Percentiles rank a stretch among this genome's conserved stretches.
Evolutionary conservation across 1,139 yeast species (phyloP).

Genomic region (Scheffersomyces segobiensis): DNA sequence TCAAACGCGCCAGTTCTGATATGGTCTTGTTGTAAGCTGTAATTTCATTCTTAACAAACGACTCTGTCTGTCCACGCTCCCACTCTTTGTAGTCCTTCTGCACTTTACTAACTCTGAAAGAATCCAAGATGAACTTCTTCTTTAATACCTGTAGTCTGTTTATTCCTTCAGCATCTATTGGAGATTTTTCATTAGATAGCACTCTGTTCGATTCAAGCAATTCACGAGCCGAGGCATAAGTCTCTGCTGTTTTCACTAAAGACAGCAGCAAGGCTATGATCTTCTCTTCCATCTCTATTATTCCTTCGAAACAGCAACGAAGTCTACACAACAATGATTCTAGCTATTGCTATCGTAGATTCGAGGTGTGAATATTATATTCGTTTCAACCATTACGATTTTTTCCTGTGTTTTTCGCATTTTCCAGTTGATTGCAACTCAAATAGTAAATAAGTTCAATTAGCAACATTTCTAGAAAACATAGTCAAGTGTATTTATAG

Average conservation of each 20-base stretch:
- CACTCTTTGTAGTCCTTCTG: constrained; percentile 34
- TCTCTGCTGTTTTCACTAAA: background rate
- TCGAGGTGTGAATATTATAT: no score
- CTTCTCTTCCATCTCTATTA: background rate
- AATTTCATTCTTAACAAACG: constrained; percentile 27
- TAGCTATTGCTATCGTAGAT: background rate
- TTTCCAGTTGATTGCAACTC: background rate
- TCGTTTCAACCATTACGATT: background rate
- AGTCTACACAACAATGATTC: background rate
- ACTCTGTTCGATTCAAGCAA: constrained; percentile 11
- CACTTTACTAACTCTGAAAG: constrained; percentile 33
- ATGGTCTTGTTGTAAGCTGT: constrained; percentile 30
- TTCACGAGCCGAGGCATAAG: constrained; percentile 15
- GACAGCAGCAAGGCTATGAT: background rate
- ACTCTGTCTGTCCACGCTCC: constrained; percentile 22
- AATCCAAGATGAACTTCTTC: constrained; percentile 32
- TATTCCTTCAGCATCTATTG: background rate
- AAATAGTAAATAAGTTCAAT: background rate
- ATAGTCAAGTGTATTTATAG: background rate
- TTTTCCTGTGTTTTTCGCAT: background rate
- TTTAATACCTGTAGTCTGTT: constrained; percentile 9
- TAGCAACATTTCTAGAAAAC: background rate
- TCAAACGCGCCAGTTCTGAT: constrained; percentile 31
- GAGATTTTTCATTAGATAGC: background rate
- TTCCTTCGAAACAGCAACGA: background rate